phyloP scores from a whole-genome alignment of 371 early-diverging fungal genomes.

The Saksenaea vasiformis region DNA sequence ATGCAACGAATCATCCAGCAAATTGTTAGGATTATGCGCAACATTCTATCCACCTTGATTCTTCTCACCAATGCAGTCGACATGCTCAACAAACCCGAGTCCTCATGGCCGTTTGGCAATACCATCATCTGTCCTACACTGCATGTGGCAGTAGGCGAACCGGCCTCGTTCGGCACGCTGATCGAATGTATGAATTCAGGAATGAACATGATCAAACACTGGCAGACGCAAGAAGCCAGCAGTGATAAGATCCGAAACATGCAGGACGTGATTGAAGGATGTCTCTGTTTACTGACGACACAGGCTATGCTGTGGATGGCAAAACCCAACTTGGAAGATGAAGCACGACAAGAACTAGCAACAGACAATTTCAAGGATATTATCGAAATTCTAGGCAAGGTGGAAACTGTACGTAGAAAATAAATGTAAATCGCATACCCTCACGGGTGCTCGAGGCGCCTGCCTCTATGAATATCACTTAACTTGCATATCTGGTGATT shows the following conservation, averaged over 20 bases:
- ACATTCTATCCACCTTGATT: constrained; percentile 21
- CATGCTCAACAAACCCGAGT: constrained; percentile 16
- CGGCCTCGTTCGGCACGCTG: constrained; percentile 36
- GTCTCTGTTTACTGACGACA: constrained; percentile 26
- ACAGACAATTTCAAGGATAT: constrained; percentile 32
- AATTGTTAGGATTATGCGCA: constrained; percentile 20
- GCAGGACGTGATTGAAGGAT: constrained; percentile 29
- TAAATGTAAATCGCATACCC: not conserved
- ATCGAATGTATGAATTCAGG: constrained; percentile 34
- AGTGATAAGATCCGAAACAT: not conserved
- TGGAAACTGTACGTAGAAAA: constrained; percentile 11
- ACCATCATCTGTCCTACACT: constrained; percentile 32
- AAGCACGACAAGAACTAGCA: constrained; percentile 25
- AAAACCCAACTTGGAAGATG: constrained; percentile 31
- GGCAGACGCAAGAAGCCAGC: constrained; percentile 9
- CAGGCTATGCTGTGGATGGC: constrained; percentile 37
- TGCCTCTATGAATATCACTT: too few species aligned
- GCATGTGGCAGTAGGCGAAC: constrained; percentile 10
- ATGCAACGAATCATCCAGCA: constrained; percentile 16
- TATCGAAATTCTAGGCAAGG: constrained; percentile 20
- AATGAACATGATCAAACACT: constrained; percentile 21
- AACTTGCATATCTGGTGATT: too few species aligned
- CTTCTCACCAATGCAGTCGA: constrained; percentile 24
- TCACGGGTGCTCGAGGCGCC: too few species aligned
- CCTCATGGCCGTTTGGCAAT: constrained; percentile 41